Evolutionary conservation across 140 eudicot species (phyloP), one percentile per base, ranked within the genome.

Genomic region (Bidens hawaiensis): DNA sequence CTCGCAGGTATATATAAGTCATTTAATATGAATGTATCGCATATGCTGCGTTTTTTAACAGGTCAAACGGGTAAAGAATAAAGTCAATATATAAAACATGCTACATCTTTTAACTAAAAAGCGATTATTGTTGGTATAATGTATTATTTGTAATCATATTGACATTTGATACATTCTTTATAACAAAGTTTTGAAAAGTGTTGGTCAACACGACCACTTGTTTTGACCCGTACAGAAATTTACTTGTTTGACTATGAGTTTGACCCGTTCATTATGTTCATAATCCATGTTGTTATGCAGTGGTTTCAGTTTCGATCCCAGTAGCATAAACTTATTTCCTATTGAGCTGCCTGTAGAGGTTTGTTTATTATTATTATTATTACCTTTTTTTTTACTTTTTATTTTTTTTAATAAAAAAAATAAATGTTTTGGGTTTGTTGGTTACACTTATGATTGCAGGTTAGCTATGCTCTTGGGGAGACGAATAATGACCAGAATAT

Each of bases 261-360:
- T 12, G 16, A 38, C 45, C 45, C 45, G 45, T 38, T 15, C 45
- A 12, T 11, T 28, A 8, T 47, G 41, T 67, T 17, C 46, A 40
- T 54, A 13, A 45, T 36, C 41, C 24, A 47, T 24, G 60, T 64
- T 45, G 6, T 28, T 62, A 33, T 74, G 78, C 95, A 89, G 97
- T 41, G 85, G 80, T 64, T 75, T 89, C 51, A 65, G 74, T 26
- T 89, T 89, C 70, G 54, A 76, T 64, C 78, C 80, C 48, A 79
- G 76, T 68, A 78, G 82, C 82, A 83, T 89, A 78, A 83, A 89
- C 65, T 71, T 89, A 42, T 89, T 78, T 71, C 81, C 89, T 5
- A 93, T 72, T 11, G 84, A 79, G 26, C 64, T 73, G 22, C 95
- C 93, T 47, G 56, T 55, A 33, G 84, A 85, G 78, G 78, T 72